These are phyloP conservation scores for Aphanocladium album DNA, from an alignment of 2,329 filamentous ascomycete species.

Conservation along the genomic window DNA sequence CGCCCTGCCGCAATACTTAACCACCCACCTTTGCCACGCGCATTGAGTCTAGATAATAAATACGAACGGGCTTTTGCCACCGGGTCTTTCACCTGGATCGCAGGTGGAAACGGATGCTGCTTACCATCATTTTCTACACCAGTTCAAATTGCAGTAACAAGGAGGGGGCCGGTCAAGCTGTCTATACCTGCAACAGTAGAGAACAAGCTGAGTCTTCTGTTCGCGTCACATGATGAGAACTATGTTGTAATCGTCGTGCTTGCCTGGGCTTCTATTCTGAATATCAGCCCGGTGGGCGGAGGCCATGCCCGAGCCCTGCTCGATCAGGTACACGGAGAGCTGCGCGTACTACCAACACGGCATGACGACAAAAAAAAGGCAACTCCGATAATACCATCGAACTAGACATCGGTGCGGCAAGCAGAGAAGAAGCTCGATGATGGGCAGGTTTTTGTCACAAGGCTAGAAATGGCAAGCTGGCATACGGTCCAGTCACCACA, in stretches of 20 bases:
- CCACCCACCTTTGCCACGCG: neutral
- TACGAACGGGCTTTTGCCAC: neutral
- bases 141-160: neutral
- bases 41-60: neutral
- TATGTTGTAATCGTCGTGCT: neutral
- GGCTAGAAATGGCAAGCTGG: neutral
- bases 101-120: neutral
- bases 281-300: constrained; percentile 1
- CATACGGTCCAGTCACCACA: neutral
- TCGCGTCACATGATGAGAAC: neutral
- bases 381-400: neutral
- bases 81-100: neutral
- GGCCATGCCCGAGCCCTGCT: neutral
- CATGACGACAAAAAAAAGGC: no score
- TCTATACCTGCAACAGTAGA: neutral
- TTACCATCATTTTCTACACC: constrained; percentile 1
- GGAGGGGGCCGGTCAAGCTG: neutral
- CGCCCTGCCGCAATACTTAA: neutral
- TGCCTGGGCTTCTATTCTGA: neutral
- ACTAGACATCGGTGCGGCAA: neutral
- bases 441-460: neutral
- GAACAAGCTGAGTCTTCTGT: neutral
- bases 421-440: neutral
- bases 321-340: neutral
- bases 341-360: neutral